phyloP scores from a whole-genome alignment of 805 yeast species.

The Suhomyces pyralidae region DNA sequence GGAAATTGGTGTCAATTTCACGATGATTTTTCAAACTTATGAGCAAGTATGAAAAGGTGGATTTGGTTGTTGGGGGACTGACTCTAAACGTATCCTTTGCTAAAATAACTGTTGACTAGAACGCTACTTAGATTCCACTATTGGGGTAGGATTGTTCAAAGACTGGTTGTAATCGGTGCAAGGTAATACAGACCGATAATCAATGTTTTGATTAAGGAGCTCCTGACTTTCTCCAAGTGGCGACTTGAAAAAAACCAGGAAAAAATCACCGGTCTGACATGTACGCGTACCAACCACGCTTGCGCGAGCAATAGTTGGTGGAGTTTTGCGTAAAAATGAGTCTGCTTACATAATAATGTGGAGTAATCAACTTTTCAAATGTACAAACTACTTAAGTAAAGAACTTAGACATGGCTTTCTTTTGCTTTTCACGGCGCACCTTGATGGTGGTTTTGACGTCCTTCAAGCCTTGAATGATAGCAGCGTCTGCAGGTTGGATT shows the following conservation, averaged over 20 bases:
- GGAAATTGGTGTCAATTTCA: background rate
- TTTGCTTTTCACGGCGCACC: conserved; percentile 61
- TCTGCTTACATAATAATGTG: conserved; percentile 1
- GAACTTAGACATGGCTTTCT: conserved; percentile 71
- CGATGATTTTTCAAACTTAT: background rate
- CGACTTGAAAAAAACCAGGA: conserved; percentile 4
- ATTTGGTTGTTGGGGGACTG: conserved; percentile 1
- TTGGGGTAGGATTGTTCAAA: conserved; percentile 1
- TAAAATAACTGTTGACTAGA: conserved; percentile 2
- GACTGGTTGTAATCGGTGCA: conserved; percentile 2
- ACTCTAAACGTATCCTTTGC: conserved; percentile 2
- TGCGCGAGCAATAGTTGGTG: background rate
- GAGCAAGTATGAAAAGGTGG: background rate
- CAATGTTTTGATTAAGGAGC: conserved; percentile 5
- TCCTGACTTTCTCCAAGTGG: conserved; percentile 3
- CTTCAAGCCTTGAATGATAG: conserved; percentile 59
- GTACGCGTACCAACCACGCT: background rate
- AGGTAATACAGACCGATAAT: conserved; percentile 1
- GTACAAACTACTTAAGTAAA: conserved; percentile 26
- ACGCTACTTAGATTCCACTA: conserved; percentile 1
- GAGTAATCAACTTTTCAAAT: background rate
- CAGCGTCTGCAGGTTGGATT: conserved; percentile 68
- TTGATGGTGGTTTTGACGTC: conserved; percentile 55
- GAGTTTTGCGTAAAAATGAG: background rate
- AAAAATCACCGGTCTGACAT: conserved; percentile 1